These are phyloP conservation scores for Phytophthora foliorum DNA, from an alignment of 352 stramenopile genomes.

Conservation along the genomic window DNA sequence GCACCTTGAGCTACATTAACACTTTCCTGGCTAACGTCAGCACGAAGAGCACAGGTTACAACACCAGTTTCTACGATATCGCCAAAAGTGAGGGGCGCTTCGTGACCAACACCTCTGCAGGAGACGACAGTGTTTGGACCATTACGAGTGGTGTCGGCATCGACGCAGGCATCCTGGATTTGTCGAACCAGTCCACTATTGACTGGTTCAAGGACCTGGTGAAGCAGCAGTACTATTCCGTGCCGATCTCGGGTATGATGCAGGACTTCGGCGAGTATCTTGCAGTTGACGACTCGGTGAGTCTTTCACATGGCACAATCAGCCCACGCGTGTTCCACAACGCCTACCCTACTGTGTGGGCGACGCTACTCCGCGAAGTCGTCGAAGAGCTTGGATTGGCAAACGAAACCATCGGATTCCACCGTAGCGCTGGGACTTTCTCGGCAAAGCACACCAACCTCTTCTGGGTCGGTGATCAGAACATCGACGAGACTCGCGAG, in stretches of 20 bases:
- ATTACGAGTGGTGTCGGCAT: slow-evolving; percentile 35
- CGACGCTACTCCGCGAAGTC: slow-evolving; percentile 32
- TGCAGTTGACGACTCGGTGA: slow-evolving; percentile 30
- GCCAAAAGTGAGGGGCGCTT: slow-evolving; percentile 19
- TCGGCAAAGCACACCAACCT: slow-evolving; percentile 38
- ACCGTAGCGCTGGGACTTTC: slow-evolving; percentile 33
- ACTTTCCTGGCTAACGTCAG: slow-evolving; percentile 38
- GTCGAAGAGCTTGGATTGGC: slow-evolving; percentile 25
- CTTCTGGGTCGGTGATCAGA: slow-evolving; percentile 41
- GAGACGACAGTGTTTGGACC: slow-evolving; percentile 29
- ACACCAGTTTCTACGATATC: slow-evolving; percentile 9
- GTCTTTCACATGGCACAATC: slow-evolving; percentile 23
- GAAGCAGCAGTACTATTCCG: slow-evolving; percentile 38
- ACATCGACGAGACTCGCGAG: slow-evolving; percentile 36
- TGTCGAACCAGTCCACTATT: slow-evolving; percentile 36
- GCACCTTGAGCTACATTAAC: slow-evolving; percentile 43
- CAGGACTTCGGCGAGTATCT: slow-evolving; percentile 40
- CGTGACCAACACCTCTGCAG: slow-evolving; percentile 29
- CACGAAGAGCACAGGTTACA: slow-evolving; percentile 38
- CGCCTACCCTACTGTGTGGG: slow-evolving; percentile 37
- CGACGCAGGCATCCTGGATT: slow-evolving; percentile 30
- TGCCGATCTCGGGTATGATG: slow-evolving; percentile 43
- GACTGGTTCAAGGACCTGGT: slow-evolving; percentile 38
- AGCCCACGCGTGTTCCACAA: slow-evolving; percentile 38
- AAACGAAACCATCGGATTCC: slow-evolving; percentile 38